Conservation (phyloP, 257 asterid species). For the Gardenia jasminoides region DNA sequence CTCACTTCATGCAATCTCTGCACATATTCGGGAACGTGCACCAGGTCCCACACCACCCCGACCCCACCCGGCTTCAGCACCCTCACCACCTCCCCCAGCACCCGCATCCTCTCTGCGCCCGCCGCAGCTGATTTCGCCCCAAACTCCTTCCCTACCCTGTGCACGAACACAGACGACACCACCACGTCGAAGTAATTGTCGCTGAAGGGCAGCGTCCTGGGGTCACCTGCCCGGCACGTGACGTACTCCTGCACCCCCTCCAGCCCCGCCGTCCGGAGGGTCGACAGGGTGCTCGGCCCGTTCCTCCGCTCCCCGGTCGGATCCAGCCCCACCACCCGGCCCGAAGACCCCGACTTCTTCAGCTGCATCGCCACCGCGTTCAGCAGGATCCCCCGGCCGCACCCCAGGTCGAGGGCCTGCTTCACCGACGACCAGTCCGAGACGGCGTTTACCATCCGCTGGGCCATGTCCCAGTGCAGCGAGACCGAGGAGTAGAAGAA, state of each 20-base stretch:
- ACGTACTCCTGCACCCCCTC: slow-evolving; percentile 96
- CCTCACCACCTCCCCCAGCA: slow-evolving; percentile 76
- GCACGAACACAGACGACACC: slow-evolving; percentile 89
- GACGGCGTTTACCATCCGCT: slow-evolving; percentile 76
- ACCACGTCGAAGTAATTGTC: slow-evolving; percentile 90
- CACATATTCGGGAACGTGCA: slow-evolving; percentile 82
- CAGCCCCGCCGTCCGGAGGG: slow-evolving; percentile 68
- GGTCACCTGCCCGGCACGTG: slow-evolving; percentile 94
- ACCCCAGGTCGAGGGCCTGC: slow-evolving; percentile 89
- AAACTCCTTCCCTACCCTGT: slow-evolving; percentile 84
- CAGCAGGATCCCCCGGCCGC: slow-evolving; percentile 88
- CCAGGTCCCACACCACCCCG: slow-evolving; percentile 92
- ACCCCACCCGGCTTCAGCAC: slow-evolving; percentile 82
- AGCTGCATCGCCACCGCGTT: slow-evolving; percentile 93
- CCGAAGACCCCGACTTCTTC: slow-evolving; percentile 85
- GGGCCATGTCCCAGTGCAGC: slow-evolving; percentile 93
- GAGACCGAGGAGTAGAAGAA: slow-evolving; percentile 85
- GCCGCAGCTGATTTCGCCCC: slow-evolving; percentile 82
- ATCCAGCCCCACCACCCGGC: slow-evolving; percentile 85
- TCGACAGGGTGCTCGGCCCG: slow-evolving; percentile 42
- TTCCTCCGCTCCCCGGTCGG: slow-evolving; percentile 30
- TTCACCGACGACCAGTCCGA: slow-evolving; percentile 86
- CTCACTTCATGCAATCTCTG: slow-evolving; percentile 68
- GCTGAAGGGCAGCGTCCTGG: slow-evolving; percentile 70
- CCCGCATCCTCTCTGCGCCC: slow-evolving; percentile 85